Percentiles rank a stretch among this genome's conserved stretches.
Conservation (phyloP, 1,139 yeast species). For the Arxiozyma slooffiae region DNA sequence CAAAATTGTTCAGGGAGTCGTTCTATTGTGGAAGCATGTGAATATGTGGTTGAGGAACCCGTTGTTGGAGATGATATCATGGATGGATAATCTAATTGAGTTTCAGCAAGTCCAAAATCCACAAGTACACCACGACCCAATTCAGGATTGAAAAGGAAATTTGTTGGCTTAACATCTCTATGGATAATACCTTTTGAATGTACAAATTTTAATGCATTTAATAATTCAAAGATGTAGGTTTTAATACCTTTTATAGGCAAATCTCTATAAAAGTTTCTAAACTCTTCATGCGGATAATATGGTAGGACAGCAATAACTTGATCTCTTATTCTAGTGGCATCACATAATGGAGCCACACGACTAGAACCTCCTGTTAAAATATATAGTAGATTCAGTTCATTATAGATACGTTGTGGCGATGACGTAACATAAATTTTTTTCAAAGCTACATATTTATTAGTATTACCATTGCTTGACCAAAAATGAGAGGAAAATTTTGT, state of each 20-base stretch:
- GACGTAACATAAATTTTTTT: constrained; percentile 93
- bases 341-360: constrained; percentile 79
- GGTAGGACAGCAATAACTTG: constrained; percentile 91
- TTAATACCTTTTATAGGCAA: constrained; percentile 72
- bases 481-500: constrained; percentile 24
- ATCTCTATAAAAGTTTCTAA: constrained; percentile 75
- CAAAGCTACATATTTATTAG: constrained; percentile 66
- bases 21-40: not conserved
- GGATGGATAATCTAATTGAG: constrained; percentile 19
- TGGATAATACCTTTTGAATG: constrained; percentile 73
- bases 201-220: constrained; percentile 65
- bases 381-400: constrained; percentile 72
- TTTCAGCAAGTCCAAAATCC: constrained; percentile 87
- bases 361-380: constrained; percentile 60
- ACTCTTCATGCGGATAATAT: constrained; percentile 83
- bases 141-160: constrained; percentile 70
- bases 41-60: not conserved
- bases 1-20: constrained; percentile 23
- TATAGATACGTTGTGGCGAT: constrained; percentile 80
- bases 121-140: constrained; percentile 75
- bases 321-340: constrained; percentile 78
- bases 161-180: constrained; percentile 84
- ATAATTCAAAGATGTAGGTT: constrained; percentile 67
- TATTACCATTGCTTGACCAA: constrained; percentile 25
- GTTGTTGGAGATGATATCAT: not conserved